These are phyloP conservation scores for Epichloe gansuensis DNA, from an alignment of 2,329 filamentous ascomycete genomes.

Conservation along the genomic window DNA sequence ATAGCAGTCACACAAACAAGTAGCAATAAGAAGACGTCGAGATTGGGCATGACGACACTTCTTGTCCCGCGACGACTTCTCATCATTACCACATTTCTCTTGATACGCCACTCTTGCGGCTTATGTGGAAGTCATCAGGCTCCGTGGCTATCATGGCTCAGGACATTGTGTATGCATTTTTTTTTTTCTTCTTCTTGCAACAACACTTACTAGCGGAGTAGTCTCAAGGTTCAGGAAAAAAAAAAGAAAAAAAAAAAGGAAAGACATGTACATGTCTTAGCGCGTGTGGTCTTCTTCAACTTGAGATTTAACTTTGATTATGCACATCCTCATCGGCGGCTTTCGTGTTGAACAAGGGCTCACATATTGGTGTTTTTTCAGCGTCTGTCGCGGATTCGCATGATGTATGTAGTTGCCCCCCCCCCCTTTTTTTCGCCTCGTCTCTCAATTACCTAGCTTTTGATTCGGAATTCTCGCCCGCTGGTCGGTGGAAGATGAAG, in stretches of 20 bases:
- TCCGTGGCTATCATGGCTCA: no score
- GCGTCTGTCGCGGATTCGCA: neutral
- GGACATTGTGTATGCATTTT: neutral
- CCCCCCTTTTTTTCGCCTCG: neutral
- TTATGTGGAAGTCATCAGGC: no score
- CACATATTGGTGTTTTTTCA: neutral
- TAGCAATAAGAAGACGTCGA: neutral
- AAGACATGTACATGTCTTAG: no score
- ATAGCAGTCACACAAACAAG: neutral
- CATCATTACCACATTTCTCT: neutral
- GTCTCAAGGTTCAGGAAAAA: neutral
- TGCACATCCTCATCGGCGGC: neutral
- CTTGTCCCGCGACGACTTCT: no score
- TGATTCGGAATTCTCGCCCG: neutral
- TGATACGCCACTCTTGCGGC: no score
- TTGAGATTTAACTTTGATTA: neutral
- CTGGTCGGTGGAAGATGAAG: neutral
- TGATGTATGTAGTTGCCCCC: neutral
- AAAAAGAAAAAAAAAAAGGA: neutral
- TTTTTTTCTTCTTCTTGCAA: neutral
- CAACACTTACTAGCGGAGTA: neutral
- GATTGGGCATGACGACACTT: neutral
- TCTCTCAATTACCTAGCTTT: neutral
- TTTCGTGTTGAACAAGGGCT: neutral
- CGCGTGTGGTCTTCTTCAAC: no score